phyloP scores from a whole-genome alignment of 441 rosid species.

The Brassica balearica region DNA sequence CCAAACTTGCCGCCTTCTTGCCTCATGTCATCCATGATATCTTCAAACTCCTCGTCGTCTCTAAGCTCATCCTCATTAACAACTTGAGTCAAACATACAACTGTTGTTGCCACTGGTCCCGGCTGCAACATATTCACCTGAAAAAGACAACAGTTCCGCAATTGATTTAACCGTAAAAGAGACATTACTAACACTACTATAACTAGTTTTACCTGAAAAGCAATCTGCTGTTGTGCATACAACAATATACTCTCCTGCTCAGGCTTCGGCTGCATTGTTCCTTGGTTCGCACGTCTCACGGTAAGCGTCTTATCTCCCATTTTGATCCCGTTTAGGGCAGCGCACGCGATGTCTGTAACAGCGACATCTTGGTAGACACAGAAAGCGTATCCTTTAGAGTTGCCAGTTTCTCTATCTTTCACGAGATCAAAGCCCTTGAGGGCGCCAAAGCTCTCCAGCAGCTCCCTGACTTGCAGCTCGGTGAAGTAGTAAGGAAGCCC shows the following conservation, averaged over 20 bases:
- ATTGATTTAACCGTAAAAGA: not conserved
- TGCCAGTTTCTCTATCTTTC: conserved; percentile 96
- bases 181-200: not conserved
- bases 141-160: conserved; percentile 13
- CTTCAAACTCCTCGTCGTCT: conserved; percentile 82
- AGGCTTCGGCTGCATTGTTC: conserved; percentile 87
- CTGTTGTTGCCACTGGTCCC: conserved; percentile 55
- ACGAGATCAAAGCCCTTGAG: conserved; percentile 96
- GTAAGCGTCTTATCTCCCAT: conserved; percentile 99
- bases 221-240: conserved; percentile 98
- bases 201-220: conserved; percentile 70
- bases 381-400: conserved; percentile 96
- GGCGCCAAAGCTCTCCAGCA: conserved; percentile 91
- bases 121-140: conserved; percentile 85
- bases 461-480: conserved; percentile 89
- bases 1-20: conserved; percentile 84
- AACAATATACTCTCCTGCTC: conserved; percentile 88
- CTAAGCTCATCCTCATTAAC: conserved; percentile 68
- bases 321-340: conserved; percentile 92
- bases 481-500: conserved; percentile 97
- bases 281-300: conserved; percentile 96
- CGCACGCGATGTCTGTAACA: conserved; percentile 95
- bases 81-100: conserved; percentile 86
- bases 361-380: conserved; percentile 91
- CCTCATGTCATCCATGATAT: conserved; percentile 87